phyloP scores from a whole-genome alignment of 1,139 yeast species.

The Suhomyces yuchorum region DNA sequence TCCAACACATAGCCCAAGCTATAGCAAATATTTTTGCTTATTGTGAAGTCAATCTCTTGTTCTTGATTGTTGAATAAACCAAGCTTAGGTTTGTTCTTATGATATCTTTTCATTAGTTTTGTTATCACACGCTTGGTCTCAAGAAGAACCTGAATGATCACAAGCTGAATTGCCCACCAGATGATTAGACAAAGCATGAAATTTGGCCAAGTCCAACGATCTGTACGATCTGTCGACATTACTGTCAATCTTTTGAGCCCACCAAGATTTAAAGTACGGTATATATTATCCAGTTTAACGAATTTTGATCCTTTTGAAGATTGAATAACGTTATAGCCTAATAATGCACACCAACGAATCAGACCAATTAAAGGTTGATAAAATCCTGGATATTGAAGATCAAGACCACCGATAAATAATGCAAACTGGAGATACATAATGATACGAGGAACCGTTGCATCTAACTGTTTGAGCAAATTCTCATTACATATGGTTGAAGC shows the following conservation, averaged over 20 bases:
- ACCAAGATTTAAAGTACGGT: slow-evolving; percentile 34
- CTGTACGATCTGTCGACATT: slow-evolving; percentile 29
- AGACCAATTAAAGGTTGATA: slow-evolving; percentile 55
- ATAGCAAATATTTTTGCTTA: slow-evolving; percentile 28
- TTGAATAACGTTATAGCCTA: slow-evolving; percentile 31
- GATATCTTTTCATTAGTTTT: slow-evolving; percentile 15
- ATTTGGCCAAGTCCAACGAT: slow-evolving; percentile 43
- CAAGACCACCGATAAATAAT: slow-evolving; percentile 57
- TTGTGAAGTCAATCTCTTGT: slow-evolving; percentile 15
- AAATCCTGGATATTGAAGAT: slow-evolving; percentile 64
- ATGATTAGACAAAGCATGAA: slow-evolving; percentile 39
- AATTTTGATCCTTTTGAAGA: not conserved
- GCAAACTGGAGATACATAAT: slow-evolving; percentile 59
- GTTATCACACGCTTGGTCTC: slow-evolving; percentile 21
- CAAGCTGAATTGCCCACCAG: slow-evolving; percentile 31
- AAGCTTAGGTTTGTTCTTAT: slow-evolving; percentile 7
- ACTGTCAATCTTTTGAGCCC: slow-evolving; percentile 37
- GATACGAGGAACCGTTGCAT: slow-evolving; percentile 55
- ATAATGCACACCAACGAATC: slow-evolving; percentile 40
- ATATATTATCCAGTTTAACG: slow-evolving; percentile 34
- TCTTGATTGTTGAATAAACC: slow-evolving; percentile 13
- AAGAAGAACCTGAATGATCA: slow-evolving; percentile 27
- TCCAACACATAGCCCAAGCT: slow-evolving; percentile 38
- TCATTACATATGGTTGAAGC: slow-evolving; percentile 66
- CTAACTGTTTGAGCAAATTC: slow-evolving; percentile 55